Base-by-base conservation (phyloP, 306 rosid genomes). In the Sindora glabra region DNA sequence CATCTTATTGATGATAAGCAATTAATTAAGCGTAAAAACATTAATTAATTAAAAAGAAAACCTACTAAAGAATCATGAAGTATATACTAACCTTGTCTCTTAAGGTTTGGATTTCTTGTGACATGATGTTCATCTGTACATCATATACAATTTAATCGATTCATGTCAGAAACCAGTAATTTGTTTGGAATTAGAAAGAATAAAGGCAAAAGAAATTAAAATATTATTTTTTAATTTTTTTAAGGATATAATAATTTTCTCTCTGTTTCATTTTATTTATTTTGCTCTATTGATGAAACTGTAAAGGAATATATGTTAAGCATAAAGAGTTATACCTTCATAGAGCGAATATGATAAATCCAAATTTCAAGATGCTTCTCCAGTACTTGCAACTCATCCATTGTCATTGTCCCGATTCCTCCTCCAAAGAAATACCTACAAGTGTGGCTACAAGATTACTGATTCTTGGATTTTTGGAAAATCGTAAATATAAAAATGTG, bases 281-380 rank as follows among this genome's bases (percentile, higher is more conserved):
- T n/a, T n/a, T n/a, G n/a, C n/a, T n/a, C n/a, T n/a, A n/a, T n/a
- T n/a, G n/a, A n/a, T n/a, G n/a, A n/a, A n/a, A n/a, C n/a, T n/a
- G n/a, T n/a, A n/a, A n/a, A n/a, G n/a, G n/a, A n/a, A 55, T 13
- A 16, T 8, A 19, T 18, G 6, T 14, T 4, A 9, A 29, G 34
- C 5, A 9, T 24, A 11, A 32, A 56, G 8, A 5, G 2, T 3
- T 2, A 0, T 75, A 91, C 98, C 95, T 91, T 91, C 71, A 83
- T 72, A 24, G 95, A 75, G 21, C 98, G 92, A 25, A 91, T 81
- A 4, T 83, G 81, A 77, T 76, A 80, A 48, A 83, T 83, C 96
- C 99, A 89, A 59, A 49, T 68, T 80, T 92, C 96, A 12, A 92
- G 95, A 64, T 92, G 76, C 72, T 92, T 92, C 65, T 92, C 96